phyloP scores from a whole-genome alignment of 75 land plant species.

The Sequoiadendron giganteum region DNA sequence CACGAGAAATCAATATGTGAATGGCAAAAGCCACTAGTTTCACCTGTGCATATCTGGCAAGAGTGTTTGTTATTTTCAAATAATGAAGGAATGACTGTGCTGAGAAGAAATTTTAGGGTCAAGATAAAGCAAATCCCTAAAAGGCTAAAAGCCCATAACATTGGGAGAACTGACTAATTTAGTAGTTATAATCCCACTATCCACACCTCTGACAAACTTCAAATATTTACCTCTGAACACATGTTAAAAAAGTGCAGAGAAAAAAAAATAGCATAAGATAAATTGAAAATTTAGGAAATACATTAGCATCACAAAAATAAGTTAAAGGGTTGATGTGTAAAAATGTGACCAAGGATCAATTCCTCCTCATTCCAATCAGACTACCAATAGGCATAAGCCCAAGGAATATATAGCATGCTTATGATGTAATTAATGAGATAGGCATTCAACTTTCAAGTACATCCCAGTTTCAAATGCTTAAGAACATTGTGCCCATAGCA shows the following conservation, averaged over 20 bases:
- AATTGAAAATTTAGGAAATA: background rate
- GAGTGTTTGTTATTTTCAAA: background rate
- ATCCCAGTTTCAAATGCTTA: too few species aligned
- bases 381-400: background rate
- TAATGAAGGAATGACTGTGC: background rate
- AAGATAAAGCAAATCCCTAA: background rate
- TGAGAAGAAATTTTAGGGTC: too few species aligned
- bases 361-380: background rate
- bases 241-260: too few species aligned
- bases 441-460: too few species aligned
- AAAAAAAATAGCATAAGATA: too few species aligned
- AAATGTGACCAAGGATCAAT: background rate
- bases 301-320: background rate
- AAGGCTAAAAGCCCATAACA: too few species aligned
- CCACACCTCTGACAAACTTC: too few species aligned
- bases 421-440: too few species aligned
- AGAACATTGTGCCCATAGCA: too few species aligned
- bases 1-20: background rate
- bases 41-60: background rate
- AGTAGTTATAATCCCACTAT: too few species aligned
- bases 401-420: background rate
- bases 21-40: background rate
- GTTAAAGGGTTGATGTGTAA: background rate
- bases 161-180: background rate
- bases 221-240: too few species aligned